Evolutionary conservation across 2,329 filamentous ascomycete genomes (phyloP).

Genomic region (Westerdykella aurantiaca): DNA sequence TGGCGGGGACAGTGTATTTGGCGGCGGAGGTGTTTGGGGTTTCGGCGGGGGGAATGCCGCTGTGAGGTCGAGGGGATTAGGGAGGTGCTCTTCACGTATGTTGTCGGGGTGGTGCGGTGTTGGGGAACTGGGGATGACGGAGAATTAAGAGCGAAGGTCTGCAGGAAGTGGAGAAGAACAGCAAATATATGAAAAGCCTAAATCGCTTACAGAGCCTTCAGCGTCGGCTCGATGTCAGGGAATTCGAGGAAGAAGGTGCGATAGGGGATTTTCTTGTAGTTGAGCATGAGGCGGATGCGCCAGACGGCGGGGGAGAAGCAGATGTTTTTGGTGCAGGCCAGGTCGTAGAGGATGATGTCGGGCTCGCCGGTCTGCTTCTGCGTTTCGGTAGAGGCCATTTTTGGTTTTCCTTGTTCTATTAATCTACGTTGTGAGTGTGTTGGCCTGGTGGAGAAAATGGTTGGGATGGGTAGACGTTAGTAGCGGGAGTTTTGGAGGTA

Average conservation of each 20-base stretch:
- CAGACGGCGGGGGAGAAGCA: conserved; percentile 42
- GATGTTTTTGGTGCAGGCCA: conserved; percentile 37
- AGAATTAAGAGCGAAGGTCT: conserved; percentile 1
- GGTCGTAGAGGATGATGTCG: conserved; percentile 39
- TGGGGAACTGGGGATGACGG: background rate
- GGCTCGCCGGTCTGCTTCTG: conserved; percentile 15
- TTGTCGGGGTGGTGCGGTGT: too few species aligned
- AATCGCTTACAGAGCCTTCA: conserved; percentile 37
- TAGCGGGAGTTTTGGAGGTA: too few species aligned
- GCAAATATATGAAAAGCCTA: background rate
- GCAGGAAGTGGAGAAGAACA: conserved; percentile 1
- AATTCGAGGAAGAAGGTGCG: conserved; percentile 41
- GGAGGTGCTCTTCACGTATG: conserved; percentile 3
- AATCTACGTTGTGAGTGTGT: too few species aligned
- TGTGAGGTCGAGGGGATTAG: conserved; percentile 11
- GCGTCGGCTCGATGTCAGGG: conserved; percentile 40
- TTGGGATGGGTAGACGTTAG: too few species aligned
- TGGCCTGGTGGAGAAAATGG: too few species aligned
- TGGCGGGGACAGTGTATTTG: conserved; percentile 41
- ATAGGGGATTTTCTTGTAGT: conserved; percentile 41
- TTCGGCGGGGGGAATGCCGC: conserved; percentile 19
- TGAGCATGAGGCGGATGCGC: conserved; percentile 43
- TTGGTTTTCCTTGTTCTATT: background rate
- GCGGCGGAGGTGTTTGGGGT: conserved; percentile 13
- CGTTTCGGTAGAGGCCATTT: conserved; percentile 10